These are phyloP conservation scores for Pseudogymnoascus sp. DNA, from an alignment of 2,329 filamentous ascomycete species.

Conservation along the genomic window DNA sequence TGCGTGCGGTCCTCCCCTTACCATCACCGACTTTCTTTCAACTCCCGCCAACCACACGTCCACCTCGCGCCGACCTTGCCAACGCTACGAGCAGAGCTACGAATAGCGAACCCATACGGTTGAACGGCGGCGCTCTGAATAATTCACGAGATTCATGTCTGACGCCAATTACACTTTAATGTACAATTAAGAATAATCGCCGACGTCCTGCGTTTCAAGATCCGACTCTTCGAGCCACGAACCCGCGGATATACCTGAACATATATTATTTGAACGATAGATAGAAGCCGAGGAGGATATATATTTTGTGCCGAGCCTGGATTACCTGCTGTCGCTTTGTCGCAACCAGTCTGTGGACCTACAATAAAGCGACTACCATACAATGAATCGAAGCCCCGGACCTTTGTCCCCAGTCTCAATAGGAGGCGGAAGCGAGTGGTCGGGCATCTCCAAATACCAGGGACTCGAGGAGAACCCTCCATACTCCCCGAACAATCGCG, in stretches of 20 bases:
- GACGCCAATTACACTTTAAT: slow-evolving; percentile 6
- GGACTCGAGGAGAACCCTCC: slow-evolving; percentile 40
- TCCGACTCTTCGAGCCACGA: slow-evolving; percentile 3
- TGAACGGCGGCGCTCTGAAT: background rate
- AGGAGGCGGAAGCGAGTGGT: slow-evolving; percentile 71
- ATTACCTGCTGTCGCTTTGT: background rate
- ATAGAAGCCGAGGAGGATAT: background rate
- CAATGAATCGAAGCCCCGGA: slow-evolving; percentile 68
- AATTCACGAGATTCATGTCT: slow-evolving; percentile 6
- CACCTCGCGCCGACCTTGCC: background rate
- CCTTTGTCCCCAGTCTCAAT: slow-evolving; percentile 76
- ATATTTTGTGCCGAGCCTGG: background rate
- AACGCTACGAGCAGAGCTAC: slow-evolving; percentile 4
- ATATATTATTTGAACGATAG: background rate
- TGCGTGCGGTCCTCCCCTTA: background rate
- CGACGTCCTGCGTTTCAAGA: slow-evolving; percentile 7
- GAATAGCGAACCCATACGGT: background rate
- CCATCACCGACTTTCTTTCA: background rate
- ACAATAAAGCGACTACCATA: slow-evolving; percentile 16
- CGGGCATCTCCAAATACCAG: slow-evolving; percentile 61
- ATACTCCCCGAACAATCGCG: slow-evolving; percentile 48
- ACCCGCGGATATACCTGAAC: background rate
- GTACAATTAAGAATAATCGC: slow-evolving; percentile 6
- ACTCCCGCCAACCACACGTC: background rate
- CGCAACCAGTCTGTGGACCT: background rate